Base-by-base conservation (phyloP, 2,329 filamentous ascomycete genomes). In the Immersiporthe knoxdaviesiana region DNA sequence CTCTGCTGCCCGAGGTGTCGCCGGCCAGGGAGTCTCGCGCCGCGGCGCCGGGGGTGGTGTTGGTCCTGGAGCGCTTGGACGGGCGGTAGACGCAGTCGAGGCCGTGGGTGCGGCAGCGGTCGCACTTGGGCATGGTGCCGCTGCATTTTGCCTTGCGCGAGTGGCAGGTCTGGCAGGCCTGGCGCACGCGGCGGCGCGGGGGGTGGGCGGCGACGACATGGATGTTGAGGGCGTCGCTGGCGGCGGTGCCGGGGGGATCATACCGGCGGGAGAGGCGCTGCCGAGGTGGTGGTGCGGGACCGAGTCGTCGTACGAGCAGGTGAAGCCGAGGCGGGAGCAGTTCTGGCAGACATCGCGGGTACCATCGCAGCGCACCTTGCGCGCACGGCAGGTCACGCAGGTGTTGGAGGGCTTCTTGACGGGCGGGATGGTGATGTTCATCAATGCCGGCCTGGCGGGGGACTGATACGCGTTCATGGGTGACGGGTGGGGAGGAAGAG, bases 281-380 rank as follows among this genome's bases (percentile, higher is more conserved):
- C 24, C 54, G 39, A 68, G 54, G 56, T 58, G 70, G 35, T 68
- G 58, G 37, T n/a, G n/a, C n/a, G 66, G 64, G 59, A 74, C 79
- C 61, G 77, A 78, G 66, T 86, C 84, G 69, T 87, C 84, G 74
- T 87, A 88, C 10, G 85, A 85, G 75, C 86, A 88, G 8, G 82
- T 80, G 72, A 88, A 88, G 62, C 84, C 85, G 59, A 88, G 82
- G 27, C 86, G 84, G 72, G 87, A 84, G 77, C 86, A 88, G 77
- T 87, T 88, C 77, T 84, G 83, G 76, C 86, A 88, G 69, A 85
- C 78, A 63, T 83, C 80, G 54, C 83, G 83, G 16, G 82, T 79
- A 47, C 85, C 84, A 74, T 88, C 85, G 78, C 86, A 88, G 62
- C 86, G 85, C 27, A 88, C 86, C 77, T 88, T 88, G 74, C 86